Evolutionary conservation across 495 filamentous ascomycete genomes (phyloP), one percentile per base, ranked within the genome.

Genomic region (Penicillium bialowiezense): DNA sequence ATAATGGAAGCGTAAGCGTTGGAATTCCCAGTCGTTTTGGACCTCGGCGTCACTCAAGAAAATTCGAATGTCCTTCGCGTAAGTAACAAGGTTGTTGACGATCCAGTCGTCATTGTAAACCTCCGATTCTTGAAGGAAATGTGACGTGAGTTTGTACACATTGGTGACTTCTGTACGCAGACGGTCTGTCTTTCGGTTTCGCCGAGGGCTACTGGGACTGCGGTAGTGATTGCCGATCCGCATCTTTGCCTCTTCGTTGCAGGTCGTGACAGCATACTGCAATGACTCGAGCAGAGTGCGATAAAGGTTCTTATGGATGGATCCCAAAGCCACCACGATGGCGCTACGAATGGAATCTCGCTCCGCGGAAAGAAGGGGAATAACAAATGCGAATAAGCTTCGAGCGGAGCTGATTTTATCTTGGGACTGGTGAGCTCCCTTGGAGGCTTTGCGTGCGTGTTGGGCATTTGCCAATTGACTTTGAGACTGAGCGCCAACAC

Each of bases 21-120:
- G 95, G 63, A 92, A 96, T 54, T 91, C 91, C 87, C 90, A 96
- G 64, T 97, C 90, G 64, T 88, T 92, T 62, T 98, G 93, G 7
- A 97, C 85, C 49, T 96, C 92, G 10, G 86, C 80, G 63, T 97
- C 93, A 69, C 89, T 95, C 7, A 98, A 73, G 60, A 96, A 97
- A 0, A 96, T 81, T 41, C 95, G 91, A 43, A 97, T 73, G 56
- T 97, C 90, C 56, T 90, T 96, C 5, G 91, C 84, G 55, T 96
- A 97, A 3, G 84, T 85, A 21, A 90, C 85, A 39, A 97, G 82
- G 63, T 96, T 96, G 41, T 84, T 86, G 31, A 97, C 71, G 33
- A 96, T 88, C 89, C 90, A 97, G 56, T 97, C 90, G 50, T 97
- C 90, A 51, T 85, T 82, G 64, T 87, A 89, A 15, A 93, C 82